Evolutionary conservation across 1,284 basidiomycete genomes (phyloP), one percentile per base, ranked within the genome.

Genomic region (Cryptococcus floricola): DNA sequence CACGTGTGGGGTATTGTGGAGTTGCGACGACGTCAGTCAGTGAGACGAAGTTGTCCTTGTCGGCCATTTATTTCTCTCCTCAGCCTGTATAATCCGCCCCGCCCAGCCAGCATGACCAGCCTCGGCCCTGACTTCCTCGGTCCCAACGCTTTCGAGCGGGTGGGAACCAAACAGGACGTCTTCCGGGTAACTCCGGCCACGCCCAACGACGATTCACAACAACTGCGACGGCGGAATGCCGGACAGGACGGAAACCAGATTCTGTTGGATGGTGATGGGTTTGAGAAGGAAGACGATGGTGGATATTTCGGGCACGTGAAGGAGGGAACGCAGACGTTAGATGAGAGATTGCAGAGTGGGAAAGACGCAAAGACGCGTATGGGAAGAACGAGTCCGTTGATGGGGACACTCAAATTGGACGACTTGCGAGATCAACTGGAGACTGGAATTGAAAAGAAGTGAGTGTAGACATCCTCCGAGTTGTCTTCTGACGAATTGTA

Each of bases 391-490:
- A 61, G 56, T n/a, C 68, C 68, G 2, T 50, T 68, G 48, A 60
- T 66, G 53, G 45, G 54, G 19, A 51, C 41, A 16, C 43, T 65
- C 19, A 65, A 66, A n/a, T 53, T 71, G 56, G 65, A 66, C 28
- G 65, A 68, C 23, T 52, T 71, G 25, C 53, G 67, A 23, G 69
- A 69, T 53, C 53, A 56, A 13, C 52, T 70, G 34, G 61, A 63
- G 31, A 66, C 60, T 47, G 62, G 62, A n/a, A 68, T 70, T 13
- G 69, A 71, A 50, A 60, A 66, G 50, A 64, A 71, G 69, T 69
- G 57, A 64, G 67, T 65, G 31, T 25, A 44, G 34, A 50, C 14
- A 12, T 39, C 25, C 47, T 13, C 38, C 37, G 38, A 27, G 37
- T 28, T 16, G 13, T 12, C 28, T 19, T 25, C 7, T 48, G n/a